These are phyloP conservation scores for Leptodontidium sp. DNA, from an alignment of 2,329 filamentous ascomycete species.

Conservation along the genomic window DNA sequence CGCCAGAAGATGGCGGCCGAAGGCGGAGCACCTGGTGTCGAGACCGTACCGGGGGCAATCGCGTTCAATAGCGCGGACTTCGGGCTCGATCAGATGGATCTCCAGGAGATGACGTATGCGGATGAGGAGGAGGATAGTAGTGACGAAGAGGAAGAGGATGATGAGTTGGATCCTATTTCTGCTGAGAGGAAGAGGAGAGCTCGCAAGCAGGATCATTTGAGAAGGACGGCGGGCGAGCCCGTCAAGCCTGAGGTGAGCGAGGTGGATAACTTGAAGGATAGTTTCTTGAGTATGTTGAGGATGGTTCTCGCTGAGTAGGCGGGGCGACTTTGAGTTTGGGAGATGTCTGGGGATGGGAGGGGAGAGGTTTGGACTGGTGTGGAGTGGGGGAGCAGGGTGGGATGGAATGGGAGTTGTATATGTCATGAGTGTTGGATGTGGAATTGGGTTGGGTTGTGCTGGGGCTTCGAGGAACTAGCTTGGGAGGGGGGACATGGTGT, in stretches of 20 bases:
- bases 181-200: conserved; percentile 82
- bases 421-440: not conserved
- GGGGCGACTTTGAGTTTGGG: not conserved
- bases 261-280: conserved; percentile 79
- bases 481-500: too few species aligned
- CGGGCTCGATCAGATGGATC: conserved; percentile 84
- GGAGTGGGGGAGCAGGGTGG: not conserved
- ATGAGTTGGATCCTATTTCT: conserved; percentile 86
- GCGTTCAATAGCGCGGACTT: conserved; percentile 85
- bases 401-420: not conserved
- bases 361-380: too few species aligned
- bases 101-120: conserved; percentile 85
- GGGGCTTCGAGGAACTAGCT: too few species aligned
- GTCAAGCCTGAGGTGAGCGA: conserved; percentile 81
- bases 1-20: conserved; percentile 98
- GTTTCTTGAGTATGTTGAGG: conserved; percentile 83
- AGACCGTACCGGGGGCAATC: conserved; percentile 61
- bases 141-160: conserved; percentile 74
- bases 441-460: not conserved
- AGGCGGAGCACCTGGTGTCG: conserved; percentile 59
- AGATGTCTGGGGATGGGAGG: too few species aligned
- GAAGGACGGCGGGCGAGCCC: conserved; percentile 83
- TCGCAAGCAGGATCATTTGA: conserved; percentile 80
- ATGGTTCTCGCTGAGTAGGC: conserved; percentile 78
- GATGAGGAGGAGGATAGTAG: conserved; percentile 70